Percentiles rank a stretch among this genome's conserved stretches.
Conservation (phyloP, 495 filamentous ascomycete species). For the Pseudoneurospora amorphoporcata region DNA sequence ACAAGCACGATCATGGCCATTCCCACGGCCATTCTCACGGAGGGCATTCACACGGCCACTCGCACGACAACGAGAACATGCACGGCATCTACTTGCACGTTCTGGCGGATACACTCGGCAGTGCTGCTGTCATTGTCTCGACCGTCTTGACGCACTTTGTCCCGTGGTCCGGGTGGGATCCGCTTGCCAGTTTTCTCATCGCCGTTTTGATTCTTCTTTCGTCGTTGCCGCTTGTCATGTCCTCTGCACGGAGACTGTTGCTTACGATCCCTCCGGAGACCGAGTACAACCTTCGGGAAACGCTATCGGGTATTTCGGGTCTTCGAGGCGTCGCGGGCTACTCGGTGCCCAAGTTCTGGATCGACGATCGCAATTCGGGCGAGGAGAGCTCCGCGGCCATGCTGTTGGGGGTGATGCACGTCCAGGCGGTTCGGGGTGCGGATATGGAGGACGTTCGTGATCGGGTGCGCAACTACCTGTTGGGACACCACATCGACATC, state of each 20-base stretch:
- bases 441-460: slow-evolving; percentile 71
- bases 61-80: slow-evolving; percentile 95
- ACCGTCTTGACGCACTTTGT: slow-evolving; percentile 78
- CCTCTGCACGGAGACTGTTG: slow-evolving; percentile 68
- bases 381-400: slow-evolving; percentile 33
- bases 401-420: slow-evolving; percentile 70
- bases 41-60: slow-evolving; percentile 34
- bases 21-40: slow-evolving; percentile 28
- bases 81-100: slow-evolving; percentile 97
- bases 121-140: slow-evolving; percentile 86
- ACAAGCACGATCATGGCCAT: slow-evolving; percentile 23
- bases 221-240: slow-evolving; percentile 77
- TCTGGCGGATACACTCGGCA: slow-evolving; percentile 88
- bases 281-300: slow-evolving; percentile 82
- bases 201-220: slow-evolving; percentile 85
- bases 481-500: slow-evolving; percentile 55
- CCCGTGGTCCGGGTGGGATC: slow-evolving; percentile 92
- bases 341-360: slow-evolving; percentile 85
- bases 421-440: slow-evolving; percentile 57
- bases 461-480: slow-evolving; percentile 49
- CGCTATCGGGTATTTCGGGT: slow-evolving; percentile 70
- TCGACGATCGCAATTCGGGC: slow-evolving; percentile 55
- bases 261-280: slow-evolving; percentile 75
- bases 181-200: slow-evolving; percentile 86
- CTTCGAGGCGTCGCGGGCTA: slow-evolving; percentile 80